Percentiles rank a stretch among this genome's conserved stretches.
phyloP scores from a whole-genome alignment of 805 yeast genomes.

The Brettanomyces anomalus region DNA sequence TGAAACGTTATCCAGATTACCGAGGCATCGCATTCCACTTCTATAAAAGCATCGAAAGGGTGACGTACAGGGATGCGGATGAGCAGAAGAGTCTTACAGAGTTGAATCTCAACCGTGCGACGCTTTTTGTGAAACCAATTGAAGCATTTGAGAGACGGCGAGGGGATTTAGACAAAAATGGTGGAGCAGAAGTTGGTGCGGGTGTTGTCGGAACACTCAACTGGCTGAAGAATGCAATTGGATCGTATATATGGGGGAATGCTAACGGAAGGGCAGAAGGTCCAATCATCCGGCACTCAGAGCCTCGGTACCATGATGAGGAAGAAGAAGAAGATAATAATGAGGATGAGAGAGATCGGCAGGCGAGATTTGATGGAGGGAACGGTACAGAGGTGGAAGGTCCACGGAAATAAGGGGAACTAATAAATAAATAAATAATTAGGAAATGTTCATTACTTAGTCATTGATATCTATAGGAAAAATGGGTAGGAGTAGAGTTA shows the following conservation, averaged over 20 bases:
- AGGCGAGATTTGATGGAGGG: background rate
- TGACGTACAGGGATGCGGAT: slow-evolving; percentile 52
- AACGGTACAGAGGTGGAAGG: background rate
- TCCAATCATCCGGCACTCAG: background rate
- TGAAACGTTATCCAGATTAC: slow-evolving; percentile 37
- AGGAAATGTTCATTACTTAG: no score
- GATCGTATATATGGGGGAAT: slow-evolving; percentile 10
- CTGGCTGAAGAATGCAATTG: slow-evolving; percentile 20
- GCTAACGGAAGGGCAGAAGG: background rate
- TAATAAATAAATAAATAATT: no score
- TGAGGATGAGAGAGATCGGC: no score
- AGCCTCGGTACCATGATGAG: background rate
- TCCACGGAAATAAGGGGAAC: background rate
- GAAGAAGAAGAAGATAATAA: background rate
- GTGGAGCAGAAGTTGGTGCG: background rate
- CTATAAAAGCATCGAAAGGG: slow-evolving; percentile 47
- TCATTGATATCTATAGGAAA: no score
- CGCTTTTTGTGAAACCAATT: slow-evolving; percentile 59
- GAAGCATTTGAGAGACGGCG: slow-evolving; percentile 17
- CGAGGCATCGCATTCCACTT: slow-evolving; percentile 42
- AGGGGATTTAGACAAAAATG: background rate
- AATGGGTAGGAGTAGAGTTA: no score
- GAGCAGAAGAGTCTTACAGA: slow-evolving; percentile 45
- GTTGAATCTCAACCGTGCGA: slow-evolving; percentile 59
- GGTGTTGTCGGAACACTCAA: slow-evolving; percentile 9